Percentiles rank a stretch among this genome's conserved stretches.
phyloP scores from a whole-genome alignment of 192 early-diverging fungal genomes.

The Spinellus fusiger region DNA sequence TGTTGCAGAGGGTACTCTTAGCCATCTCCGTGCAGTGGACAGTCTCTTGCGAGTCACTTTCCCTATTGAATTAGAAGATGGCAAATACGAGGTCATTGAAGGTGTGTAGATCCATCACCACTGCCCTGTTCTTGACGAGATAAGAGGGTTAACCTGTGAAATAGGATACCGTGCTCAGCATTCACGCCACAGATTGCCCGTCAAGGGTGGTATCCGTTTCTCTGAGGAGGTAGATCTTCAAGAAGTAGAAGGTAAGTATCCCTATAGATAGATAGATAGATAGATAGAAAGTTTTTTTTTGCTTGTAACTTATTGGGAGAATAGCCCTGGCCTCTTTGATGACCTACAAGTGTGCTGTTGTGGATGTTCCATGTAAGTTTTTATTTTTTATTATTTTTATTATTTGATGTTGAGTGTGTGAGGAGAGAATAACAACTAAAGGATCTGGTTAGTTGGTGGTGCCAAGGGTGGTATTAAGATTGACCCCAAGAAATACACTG shows the following conservation, averaged over 20 bases:
- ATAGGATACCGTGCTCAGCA: conserved; percentile 76
- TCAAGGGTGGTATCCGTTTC: conserved; percentile 81
- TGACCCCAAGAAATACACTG: conserved; percentile 71
- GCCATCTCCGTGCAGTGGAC: conserved; percentile 68
- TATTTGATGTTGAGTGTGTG: no score
- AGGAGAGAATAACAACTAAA: not conserved
- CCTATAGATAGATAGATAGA: not conserved
- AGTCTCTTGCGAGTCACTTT: conserved; percentile 69
- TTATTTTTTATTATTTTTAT: no score
- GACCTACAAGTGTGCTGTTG: conserved; percentile 84
- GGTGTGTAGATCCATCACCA: not conserved
- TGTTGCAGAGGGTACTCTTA: conserved; percentile 50
- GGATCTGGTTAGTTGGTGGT: conserved; percentile 43
- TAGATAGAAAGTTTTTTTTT: not conserved
- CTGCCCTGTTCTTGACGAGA: not conserved
- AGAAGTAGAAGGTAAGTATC: conserved; percentile 56
- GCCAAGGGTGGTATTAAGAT: conserved; percentile 84
- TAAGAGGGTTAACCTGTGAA: not conserved
- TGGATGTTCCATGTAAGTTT: conserved; percentile 76
- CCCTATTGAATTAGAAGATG: conserved; percentile 61
- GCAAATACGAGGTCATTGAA: conserved; percentile 63
- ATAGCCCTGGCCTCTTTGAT: conserved; percentile 72
- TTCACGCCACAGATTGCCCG: conserved; percentile 73
- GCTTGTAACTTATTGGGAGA: not conserved
- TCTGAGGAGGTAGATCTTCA: conserved; percentile 73